These are phyloP conservation scores for Pleurotus platypus DNA, from an alignment of 768 basidiomycete genomes.

Conservation along the genomic window DNA sequence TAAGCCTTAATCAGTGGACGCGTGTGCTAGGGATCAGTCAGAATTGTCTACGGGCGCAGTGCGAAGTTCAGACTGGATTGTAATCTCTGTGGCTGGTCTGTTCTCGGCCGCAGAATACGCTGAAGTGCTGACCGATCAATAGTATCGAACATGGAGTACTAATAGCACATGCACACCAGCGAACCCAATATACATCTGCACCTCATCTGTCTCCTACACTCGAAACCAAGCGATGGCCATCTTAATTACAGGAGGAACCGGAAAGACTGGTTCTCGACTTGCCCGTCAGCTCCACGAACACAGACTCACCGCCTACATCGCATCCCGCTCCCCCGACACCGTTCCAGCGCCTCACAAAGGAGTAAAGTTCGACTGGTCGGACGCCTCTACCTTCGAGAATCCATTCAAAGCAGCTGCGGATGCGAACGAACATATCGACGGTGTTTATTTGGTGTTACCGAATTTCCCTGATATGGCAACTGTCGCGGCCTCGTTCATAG, in stretches of 20 bases:
- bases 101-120: too few species aligned
- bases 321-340: slow-evolving; percentile 23
- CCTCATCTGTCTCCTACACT: too few species aligned
- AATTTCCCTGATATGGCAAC: slow-evolving; percentile 13
- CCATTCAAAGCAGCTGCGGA: slow-evolving; percentile 20
- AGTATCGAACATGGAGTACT: too few species aligned
- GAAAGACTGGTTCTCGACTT: slow-evolving; percentile 24
- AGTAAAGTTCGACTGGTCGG: slow-evolving; percentile 33
- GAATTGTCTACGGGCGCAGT: too few species aligned
- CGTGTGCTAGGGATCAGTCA: too few species aligned
- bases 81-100: too few species aligned
- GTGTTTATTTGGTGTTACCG: slow-evolving; percentile 29
- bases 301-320: slow-evolving; percentile 22
- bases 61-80: too few species aligned
- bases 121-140: too few species aligned
- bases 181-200: too few species aligned
- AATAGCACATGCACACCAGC: too few species aligned
- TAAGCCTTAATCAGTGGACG: too few species aligned
- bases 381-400: slow-evolving; percentile 25
- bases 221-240: neutral
- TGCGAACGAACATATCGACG: slow-evolving; percentile 20
- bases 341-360: slow-evolving; percentile 22
- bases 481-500: slow-evolving; percentile 24
- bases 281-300: slow-evolving; percentile 23
- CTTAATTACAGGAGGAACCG: slow-evolving; percentile 25